Evolutionary conservation across 768 basidiomycete species (phyloP).

Genomic region (Tubosaeta sp.): DNA sequence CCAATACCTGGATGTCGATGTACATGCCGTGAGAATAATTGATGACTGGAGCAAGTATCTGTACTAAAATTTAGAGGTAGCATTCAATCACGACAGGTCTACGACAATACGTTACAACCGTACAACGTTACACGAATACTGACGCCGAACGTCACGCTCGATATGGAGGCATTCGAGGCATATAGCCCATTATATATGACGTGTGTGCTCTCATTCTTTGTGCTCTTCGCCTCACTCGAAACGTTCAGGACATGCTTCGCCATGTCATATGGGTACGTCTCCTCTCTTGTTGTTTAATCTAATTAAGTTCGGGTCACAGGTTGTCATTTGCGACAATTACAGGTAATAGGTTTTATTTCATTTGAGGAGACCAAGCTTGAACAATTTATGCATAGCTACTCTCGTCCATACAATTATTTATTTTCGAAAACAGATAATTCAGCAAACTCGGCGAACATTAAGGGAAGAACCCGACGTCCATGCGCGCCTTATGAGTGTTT

Average conservation of each 20-base stretch:
- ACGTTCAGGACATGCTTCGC: constrained; percentile 21
- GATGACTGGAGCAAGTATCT: background rate
- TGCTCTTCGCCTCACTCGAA: constrained; percentile 3
- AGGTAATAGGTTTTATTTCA: constrained; percentile 30
- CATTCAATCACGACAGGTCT: constrained; percentile 60
- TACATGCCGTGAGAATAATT: constrained; percentile 51
- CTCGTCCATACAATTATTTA: constrained; percentile 44
- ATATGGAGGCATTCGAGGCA: constrained; percentile 45
- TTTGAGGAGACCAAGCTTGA: background rate
- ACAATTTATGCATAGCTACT: constrained; percentile 14
- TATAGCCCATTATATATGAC: constrained; percentile 64
- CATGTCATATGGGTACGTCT: constrained; percentile 28
- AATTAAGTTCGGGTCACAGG: constrained; percentile 49
- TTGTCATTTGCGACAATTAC: constrained; percentile 81
- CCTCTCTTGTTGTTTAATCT: background rate
- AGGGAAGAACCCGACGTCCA: constrained; percentile 82
- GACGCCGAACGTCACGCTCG: constrained; percentile 48
- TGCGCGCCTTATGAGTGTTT: constrained; percentile 73
- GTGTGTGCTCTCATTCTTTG: constrained; percentile 12
- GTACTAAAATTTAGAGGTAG: constrained; percentile 16
- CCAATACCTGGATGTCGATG: constrained; percentile 56
- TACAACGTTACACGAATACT: constrained; percentile 63
- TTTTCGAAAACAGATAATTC: constrained; percentile 77
- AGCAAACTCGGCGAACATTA: constrained; percentile 63
- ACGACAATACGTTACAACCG: constrained; percentile 49